phyloP scores from a whole-genome alignment of 345 rosid species.

The Salix koriyanagi region DNA sequence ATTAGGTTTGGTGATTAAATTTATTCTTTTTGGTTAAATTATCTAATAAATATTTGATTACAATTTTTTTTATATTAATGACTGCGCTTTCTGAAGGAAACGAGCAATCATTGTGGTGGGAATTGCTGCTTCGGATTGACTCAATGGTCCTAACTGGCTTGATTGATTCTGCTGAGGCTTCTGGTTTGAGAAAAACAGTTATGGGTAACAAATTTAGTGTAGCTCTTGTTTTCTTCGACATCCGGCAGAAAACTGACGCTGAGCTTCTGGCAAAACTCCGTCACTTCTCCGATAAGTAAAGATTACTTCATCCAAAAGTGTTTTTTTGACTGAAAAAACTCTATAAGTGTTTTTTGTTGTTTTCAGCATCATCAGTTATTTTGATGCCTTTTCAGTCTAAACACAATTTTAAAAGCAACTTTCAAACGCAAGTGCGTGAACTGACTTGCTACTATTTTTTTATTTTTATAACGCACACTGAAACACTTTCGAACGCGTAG shows the following conservation, averaged over 20 bases:
- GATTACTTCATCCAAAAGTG: background rate
- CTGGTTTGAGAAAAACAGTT: slow-evolving; percentile 50
- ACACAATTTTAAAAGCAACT: too few relatives aligned
- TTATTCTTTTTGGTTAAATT: background rate
- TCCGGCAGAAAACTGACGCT: slow-evolving; percentile 45
- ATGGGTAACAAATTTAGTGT: slow-evolving; percentile 41
- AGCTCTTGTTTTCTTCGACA: slow-evolving; percentile 42
- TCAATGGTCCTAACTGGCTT: slow-evolving; percentile 64
- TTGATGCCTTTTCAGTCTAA: too few relatives aligned
- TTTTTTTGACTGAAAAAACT: too few relatives aligned
- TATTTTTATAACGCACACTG: too few relatives aligned
- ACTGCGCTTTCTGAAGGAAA: slow-evolving; percentile 38
- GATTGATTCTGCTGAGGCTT: slow-evolving; percentile 52
- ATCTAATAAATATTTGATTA: background rate
- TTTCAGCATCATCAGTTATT: too few relatives aligned
- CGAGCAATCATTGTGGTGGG: slow-evolving; percentile 48
- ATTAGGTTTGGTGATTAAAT: slow-evolving; percentile 28
- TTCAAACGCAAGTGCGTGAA: too few relatives aligned
- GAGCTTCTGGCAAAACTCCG: slow-evolving; percentile 60
- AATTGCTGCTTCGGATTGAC: slow-evolving; percentile 70
- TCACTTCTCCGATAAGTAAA: slow-evolving; percentile 47
- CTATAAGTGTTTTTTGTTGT: too few relatives aligned
- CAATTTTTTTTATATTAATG: background rate
- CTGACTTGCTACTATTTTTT: background rate
- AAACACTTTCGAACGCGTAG: too few relatives aligned